These are phyloP conservation scores for Hericium erinaceus DNA, from an alignment of 768 basidiomycete genomes.

Conservation along the genomic window DNA sequence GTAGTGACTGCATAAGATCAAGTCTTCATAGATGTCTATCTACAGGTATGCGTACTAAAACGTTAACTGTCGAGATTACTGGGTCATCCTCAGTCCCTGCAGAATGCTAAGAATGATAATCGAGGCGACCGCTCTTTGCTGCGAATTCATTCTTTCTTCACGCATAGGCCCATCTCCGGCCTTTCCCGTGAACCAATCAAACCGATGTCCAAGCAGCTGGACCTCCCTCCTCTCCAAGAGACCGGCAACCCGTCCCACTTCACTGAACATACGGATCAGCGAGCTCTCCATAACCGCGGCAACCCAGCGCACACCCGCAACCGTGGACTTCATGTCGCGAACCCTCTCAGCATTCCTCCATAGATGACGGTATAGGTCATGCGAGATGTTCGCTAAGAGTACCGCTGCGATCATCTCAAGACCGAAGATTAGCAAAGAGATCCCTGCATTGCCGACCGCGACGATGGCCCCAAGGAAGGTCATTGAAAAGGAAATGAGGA, in stretches of 20 bases:
- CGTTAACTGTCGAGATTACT: no score
- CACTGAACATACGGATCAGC: constrained; percentile 41
- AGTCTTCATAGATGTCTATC: no score
- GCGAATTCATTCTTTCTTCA: constrained; percentile 36
- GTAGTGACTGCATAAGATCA: no score
- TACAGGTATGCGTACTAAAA: no score
- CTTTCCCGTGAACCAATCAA: constrained; percentile 48
- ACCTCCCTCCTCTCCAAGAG: constrained; percentile 36
- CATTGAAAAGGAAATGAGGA: constrained; percentile 22
- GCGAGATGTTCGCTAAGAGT: constrained; percentile 31
- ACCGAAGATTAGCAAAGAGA: constrained; percentile 10
- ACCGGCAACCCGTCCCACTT: constrained; percentile 38
- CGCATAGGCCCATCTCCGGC: constrained; percentile 28
- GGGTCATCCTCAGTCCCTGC: no score
- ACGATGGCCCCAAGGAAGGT: constrained; percentile 9
- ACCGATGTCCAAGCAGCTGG: constrained; percentile 28
- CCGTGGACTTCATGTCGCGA: constrained; percentile 23
- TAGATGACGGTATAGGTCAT: constrained; percentile 42
- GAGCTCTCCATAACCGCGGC: constrained; percentile 40
- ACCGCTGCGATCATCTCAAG: constrained; percentile 19
- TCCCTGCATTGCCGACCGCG: constrained; percentile 10
- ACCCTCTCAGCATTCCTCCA: constrained; percentile 30
- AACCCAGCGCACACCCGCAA: constrained; percentile 29
- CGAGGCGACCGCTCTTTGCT: constrained; percentile 20
- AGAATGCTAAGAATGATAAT: constrained; percentile 1